Percentiles rank a stretch among this genome's conserved stretches.
Evolutionary conservation across 1,284 basidiomycete genomes (phyloP).

Genomic region (Heterobasidion occidentale): DNA sequence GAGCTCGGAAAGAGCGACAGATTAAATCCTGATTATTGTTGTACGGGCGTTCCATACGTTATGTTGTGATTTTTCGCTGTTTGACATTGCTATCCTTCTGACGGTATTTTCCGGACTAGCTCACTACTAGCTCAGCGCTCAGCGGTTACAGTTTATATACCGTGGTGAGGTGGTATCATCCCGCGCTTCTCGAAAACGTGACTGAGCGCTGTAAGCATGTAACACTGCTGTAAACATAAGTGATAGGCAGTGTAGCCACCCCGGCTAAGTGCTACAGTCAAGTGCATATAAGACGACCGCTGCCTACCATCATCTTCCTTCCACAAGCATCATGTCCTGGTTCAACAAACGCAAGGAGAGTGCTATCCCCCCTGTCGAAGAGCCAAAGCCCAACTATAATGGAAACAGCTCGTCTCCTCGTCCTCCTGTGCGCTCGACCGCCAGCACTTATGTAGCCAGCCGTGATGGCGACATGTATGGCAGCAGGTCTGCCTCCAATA

Average conservation of each 20-base stretch:
- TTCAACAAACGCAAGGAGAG: conserved; percentile 64
- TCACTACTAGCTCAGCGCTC: background rate
- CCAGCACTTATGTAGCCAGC: conserved; percentile 57
- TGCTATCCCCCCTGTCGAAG: conserved; percentile 61
- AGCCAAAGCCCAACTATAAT: conserved; percentile 22
- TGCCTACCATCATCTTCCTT: background rate
- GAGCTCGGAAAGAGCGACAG: conserved; percentile 9
- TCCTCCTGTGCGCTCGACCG: conserved; percentile 39
- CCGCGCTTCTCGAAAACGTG: too few species aligned
- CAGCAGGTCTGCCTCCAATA: conserved; percentile 18
- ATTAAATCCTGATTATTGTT: too few species aligned
- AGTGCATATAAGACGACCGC: background rate
- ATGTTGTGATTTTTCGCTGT: background rate
- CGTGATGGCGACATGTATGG: conserved; percentile 51
- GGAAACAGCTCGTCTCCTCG: conserved; percentile 31
- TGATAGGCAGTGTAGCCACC: too few species aligned
- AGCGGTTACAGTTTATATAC: background rate
- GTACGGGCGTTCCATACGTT: too few species aligned
- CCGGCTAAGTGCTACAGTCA: too few species aligned
- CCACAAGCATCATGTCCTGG: conserved; percentile 50
- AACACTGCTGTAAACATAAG: too few species aligned
- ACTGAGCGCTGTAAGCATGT: too few species aligned
- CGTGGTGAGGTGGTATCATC: too few species aligned
- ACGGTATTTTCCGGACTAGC: background rate
- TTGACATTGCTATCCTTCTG: background rate